phyloP scores from a whole-genome alignment of 2,329 filamentous ascomycete genomes.

The Clarireedia hainanense region DNA sequence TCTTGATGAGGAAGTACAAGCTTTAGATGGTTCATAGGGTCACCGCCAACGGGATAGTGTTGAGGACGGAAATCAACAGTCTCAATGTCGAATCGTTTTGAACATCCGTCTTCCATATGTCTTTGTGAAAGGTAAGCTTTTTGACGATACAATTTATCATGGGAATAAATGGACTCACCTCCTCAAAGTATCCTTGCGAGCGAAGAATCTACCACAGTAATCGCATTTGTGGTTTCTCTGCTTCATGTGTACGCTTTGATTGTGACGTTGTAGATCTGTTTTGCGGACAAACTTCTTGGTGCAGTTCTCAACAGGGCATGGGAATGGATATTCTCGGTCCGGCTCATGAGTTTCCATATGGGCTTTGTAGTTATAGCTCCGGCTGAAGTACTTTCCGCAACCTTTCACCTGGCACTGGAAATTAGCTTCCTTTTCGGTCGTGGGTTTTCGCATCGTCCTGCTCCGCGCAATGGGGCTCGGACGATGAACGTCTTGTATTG shows the following conservation, averaged over 20 bases:
- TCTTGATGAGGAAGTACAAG: constrained; percentile 10
- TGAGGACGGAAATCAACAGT: constrained; percentile 28
- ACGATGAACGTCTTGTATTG: constrained; percentile 15
- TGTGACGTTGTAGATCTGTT: constrained; percentile 63
- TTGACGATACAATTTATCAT: neutral
- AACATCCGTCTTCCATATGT: constrained; percentile 70
- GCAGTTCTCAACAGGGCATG: constrained; percentile 58
- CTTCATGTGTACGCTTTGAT: constrained; percentile 66
- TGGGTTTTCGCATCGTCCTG: constrained; percentile 41
- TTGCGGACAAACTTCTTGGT: constrained; percentile 72
- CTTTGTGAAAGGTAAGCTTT: constrained; percentile 33
- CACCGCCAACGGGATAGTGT: constrained; percentile 15
- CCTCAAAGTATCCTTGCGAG: constrained; percentile 73
- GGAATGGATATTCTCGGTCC: constrained; percentile 60
- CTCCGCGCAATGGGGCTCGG: constrained; percentile 21
- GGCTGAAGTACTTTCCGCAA: constrained; percentile 73
- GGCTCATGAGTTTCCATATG: constrained; percentile 81
- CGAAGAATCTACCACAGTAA: constrained; percentile 64
- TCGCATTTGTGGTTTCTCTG: constrained; percentile 62
- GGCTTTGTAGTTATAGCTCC: constrained; percentile 80
- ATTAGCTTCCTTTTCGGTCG: constrained; percentile 61
- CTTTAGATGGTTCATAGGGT: constrained; percentile 12
- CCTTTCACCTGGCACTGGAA: constrained; percentile 59
- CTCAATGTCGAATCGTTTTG: constrained; percentile 47
- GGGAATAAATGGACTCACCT: constrained; percentile 42